phyloP scores from a whole-genome alignment of 352 stramenopile species.

The Globisporangium splendens region DNA sequence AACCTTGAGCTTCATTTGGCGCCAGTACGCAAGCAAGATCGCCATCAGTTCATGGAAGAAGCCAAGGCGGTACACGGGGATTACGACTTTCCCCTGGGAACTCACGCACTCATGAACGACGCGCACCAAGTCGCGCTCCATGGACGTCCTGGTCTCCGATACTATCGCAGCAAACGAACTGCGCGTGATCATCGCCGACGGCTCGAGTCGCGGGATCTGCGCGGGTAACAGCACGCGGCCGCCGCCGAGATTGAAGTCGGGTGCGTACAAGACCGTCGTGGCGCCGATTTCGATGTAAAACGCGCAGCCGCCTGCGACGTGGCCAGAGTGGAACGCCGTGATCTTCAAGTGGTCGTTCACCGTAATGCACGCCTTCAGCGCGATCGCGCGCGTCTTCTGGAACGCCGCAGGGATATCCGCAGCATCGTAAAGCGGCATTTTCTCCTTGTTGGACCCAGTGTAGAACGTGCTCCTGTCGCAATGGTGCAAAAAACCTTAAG shows the following conservation, averaged over 20 bases:
- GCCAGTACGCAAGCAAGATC: slow-evolving; percentile 74
- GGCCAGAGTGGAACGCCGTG: slow-evolving; percentile 76
- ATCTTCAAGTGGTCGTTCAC: slow-evolving; percentile 72
- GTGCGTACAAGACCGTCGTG: slow-evolving; percentile 70
- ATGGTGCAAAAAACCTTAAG: not conserved
- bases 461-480: slow-evolving; percentile 23
- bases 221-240: slow-evolving; percentile 65
- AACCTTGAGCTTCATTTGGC: slow-evolving; percentile 39
- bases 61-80: slow-evolving; percentile 70
- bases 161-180: slow-evolving; percentile 81
- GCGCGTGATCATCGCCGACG: slow-evolving; percentile 54
- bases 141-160: slow-evolving; percentile 74
- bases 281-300: slow-evolving; percentile 76
- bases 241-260: slow-evolving; percentile 77
- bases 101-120: slow-evolving; percentile 73
- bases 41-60: slow-evolving; percentile 81
- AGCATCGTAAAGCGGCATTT: slow-evolving; percentile 39
- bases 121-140: slow-evolving; percentile 80
- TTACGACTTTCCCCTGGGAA: slow-evolving; percentile 80
- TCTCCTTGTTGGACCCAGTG: slow-evolving; percentile 46
- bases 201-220: slow-evolving; percentile 62
- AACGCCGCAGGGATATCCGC: slow-evolving; percentile 62
- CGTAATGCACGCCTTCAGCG: slow-evolving; percentile 47
- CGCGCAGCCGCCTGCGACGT: slow-evolving; percentile 70
- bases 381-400: slow-evolving; percentile 41